Evolutionary conservation across 768 basidiomycete genomes (phyloP), one percentile per base, ranked within the genome.

Genomic region (Agrocybe pediades): DNA sequence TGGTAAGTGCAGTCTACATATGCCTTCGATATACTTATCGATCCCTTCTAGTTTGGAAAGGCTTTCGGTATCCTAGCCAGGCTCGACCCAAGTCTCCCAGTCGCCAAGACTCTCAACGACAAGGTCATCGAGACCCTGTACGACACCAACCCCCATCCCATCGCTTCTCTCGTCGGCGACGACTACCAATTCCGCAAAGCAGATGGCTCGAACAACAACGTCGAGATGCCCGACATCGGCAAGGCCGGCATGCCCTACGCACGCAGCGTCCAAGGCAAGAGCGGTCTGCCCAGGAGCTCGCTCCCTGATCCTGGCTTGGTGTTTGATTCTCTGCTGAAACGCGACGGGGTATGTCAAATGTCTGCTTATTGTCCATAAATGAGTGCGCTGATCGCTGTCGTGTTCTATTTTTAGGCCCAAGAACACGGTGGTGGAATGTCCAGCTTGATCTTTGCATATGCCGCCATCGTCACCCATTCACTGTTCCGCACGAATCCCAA

Each of bases 401-500:
- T 24, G 40, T 15, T 36, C 4, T 36, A n/a, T n/a, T 36, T 26
- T 24, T 55, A 74, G 63, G 72, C 69, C 53, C 56, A 68, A 29
- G 63, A 72, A 20, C 84, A 85, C 61, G 71, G 77, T 1, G 78
- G 77, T 6, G 87, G 87, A 23, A 76, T 84, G 54, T 87, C 84
- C 8, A 80, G 76, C 61, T 59, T 86, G 41, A 80, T 84, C 60
- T 88, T 87, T 58, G 83, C 87, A 0, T 87, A 86, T 57, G 87
- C 86, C 2, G 73, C 82, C 24, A 68, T 87, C 40, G 75, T 87
- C 53, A 85, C 80, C 44, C 86, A 87, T 66, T 77, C 74, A 6
- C 66, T 84, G 13, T 86, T 84, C 74, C 67, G 76, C 26, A 82
- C 83, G 33, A 36, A 36, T 36, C 33, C 33, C 1, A 69, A 77